Percentiles rank a stretch among this genome's conserved stretches.
Conservation (phyloP, 1,284 basidiomycete species). For the Naganishia liquefaciens region DNA sequence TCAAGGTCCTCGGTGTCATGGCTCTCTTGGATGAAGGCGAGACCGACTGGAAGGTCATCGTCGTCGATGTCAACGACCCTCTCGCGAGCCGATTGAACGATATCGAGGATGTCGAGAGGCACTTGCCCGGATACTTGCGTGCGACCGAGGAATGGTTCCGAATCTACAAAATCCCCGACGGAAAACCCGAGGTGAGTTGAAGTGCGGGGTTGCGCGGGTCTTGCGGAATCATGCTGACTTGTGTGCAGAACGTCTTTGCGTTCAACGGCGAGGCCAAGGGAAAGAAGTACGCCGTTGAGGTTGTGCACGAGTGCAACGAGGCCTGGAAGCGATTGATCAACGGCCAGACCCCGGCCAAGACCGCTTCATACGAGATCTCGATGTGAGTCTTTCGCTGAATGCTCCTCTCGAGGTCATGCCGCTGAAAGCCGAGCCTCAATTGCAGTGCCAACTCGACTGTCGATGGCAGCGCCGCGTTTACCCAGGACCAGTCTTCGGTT, state of each 20-base stretch:
- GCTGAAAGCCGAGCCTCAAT: too few species aligned
- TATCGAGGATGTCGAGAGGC: slow-evolving; percentile 98
- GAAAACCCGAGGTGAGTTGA: slow-evolving; percentile 75
- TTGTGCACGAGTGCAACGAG: slow-evolving; percentile 98
- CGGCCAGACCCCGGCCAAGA: slow-evolving; percentile 74
- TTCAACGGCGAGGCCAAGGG: slow-evolving; percentile 99
- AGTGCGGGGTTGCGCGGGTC: not conserved
- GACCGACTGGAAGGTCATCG: slow-evolving; percentile 98
- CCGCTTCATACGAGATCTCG: slow-evolving; percentile 69
- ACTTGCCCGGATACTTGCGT: slow-evolving; percentile 92
- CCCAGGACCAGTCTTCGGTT: slow-evolving; percentile 64
- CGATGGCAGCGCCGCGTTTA: slow-evolving; percentile 71
- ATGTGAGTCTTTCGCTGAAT: slow-evolving; percentile 53
- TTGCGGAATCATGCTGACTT: not conserved
- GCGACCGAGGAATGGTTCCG: slow-evolving; percentile 98
- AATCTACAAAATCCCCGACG: slow-evolving; percentile 96
- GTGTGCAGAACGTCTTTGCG: slow-evolving; percentile 83
- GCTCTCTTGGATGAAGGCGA: slow-evolving; percentile 96
- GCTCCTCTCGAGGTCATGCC: too few species aligned
- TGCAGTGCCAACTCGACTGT: slow-evolving; percentile 63
- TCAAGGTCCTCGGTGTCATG: slow-evolving; percentile 99
- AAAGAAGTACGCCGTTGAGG: slow-evolving; percentile 98
- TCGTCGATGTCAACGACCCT: slow-evolving; percentile 95
- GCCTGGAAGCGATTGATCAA: slow-evolving; percentile 92
- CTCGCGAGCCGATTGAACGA: slow-evolving; percentile 96